These are phyloP conservation scores for Lactarius evosmus DNA, from an alignment of 768 basidiomycete genomes.

Conservation along the genomic window DNA sequence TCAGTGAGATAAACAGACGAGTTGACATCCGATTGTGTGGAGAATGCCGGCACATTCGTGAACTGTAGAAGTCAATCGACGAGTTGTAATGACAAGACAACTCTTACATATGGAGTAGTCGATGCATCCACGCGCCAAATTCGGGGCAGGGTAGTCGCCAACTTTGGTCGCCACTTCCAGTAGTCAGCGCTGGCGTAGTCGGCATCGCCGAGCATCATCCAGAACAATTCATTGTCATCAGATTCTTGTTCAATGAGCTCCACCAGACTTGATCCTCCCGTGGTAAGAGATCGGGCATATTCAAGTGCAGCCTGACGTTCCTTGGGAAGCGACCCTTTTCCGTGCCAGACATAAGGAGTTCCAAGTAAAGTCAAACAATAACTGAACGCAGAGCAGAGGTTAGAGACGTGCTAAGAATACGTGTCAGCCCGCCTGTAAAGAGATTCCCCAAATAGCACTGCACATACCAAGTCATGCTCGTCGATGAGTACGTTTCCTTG, in stretches of 20 bases:
- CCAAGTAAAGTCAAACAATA: slow-evolving; percentile 72
- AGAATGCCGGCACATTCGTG: slow-evolving; percentile 43
- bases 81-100: not conserved
- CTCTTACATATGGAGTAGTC: slow-evolving; percentile 2
- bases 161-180: slow-evolving; percentile 66
- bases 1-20: slow-evolving; percentile 63
- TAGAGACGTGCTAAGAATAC: slow-evolving; percentile 48
- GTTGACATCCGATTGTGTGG: slow-evolving; percentile 38
- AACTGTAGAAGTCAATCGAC: slow-evolving; percentile 41
- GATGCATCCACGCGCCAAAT: slow-evolving; percentile 57
- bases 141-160: slow-evolving; percentile 42
- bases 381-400: slow-evolving; percentile 82
- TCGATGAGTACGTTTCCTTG: slow-evolving; percentile 58
- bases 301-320: slow-evolving; percentile 62
- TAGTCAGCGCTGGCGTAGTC: slow-evolving; percentile 77
- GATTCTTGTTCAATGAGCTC: slow-evolving; percentile 65
- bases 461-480: slow-evolving; percentile 64
- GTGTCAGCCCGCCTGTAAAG: slow-evolving; percentile 8
- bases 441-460: slow-evolving; percentile 1
- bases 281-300: slow-evolving; percentile 53
- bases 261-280: slow-evolving; percentile 40
- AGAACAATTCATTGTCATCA: slow-evolving; percentile 77
- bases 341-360: slow-evolving; percentile 78
- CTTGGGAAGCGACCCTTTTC: slow-evolving; percentile 55
- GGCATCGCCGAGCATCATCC: slow-evolving; percentile 79